These are phyloP conservation scores for Phytopythium aichiense DNA, from an alignment of 352 stramenopile genomes.

Conservation along the genomic window DNA sequence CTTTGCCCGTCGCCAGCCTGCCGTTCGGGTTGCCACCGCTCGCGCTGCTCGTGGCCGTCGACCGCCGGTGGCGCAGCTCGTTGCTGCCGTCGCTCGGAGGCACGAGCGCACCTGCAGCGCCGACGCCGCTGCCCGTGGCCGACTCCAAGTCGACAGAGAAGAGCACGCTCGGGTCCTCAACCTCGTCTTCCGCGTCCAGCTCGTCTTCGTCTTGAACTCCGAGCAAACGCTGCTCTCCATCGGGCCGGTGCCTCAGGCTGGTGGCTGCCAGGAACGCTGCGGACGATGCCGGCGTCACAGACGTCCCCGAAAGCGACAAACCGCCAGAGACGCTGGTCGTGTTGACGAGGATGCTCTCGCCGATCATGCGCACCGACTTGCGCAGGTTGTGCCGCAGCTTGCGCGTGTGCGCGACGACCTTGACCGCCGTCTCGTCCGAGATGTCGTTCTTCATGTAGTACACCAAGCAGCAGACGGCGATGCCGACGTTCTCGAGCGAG, in stretches of 20 bases:
- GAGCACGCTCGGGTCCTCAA: constrained; percentile 19
- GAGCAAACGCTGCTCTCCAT: neutral
- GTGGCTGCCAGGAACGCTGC: neutral
- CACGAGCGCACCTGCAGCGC: no score
- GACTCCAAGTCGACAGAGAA: constrained; percentile 30
- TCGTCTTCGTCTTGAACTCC: neutral
- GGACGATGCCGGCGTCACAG: neutral
- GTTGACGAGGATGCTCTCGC: constrained; percentile 45
- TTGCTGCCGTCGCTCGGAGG: neutral
- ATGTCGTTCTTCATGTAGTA: constrained; percentile 54
- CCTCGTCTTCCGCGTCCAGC: neutral
- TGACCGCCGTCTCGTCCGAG: constrained; percentile 44
- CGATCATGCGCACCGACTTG: constrained; percentile 56
- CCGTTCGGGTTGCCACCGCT: neutral
- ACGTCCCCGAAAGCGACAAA: neutral
- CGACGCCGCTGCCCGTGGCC: neutral
- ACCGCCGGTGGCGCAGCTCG: constrained; percentile 12
- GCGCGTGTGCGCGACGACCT: constrained; percentile 50
- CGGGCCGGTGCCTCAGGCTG: neutral
- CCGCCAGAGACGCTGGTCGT: neutral
- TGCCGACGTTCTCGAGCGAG: constrained; percentile 47
- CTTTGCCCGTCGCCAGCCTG: neutral
- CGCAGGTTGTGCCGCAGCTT: constrained; percentile 47
- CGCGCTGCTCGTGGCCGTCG: neutral
- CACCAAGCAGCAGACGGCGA: constrained; percentile 42